Evolutionary conservation across 805 yeast genomes (phyloP).

Genomic region (Starmerella bombi): DNA sequence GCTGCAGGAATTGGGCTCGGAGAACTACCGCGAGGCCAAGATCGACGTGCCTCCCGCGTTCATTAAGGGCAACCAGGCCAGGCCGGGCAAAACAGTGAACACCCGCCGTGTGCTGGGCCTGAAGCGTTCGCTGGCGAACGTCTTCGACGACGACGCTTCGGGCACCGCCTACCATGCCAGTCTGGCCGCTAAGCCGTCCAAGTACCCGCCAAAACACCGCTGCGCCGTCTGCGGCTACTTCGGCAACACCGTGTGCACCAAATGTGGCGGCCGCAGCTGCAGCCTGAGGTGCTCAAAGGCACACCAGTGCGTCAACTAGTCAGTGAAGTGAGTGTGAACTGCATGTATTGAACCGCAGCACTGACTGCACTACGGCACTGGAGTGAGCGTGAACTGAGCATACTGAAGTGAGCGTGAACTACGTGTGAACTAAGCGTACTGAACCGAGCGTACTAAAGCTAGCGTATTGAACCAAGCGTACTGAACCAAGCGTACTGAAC

Average conservation of each 20-base stretch:
- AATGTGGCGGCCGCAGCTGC: conserved; percentile 30
- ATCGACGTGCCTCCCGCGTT: conserved; percentile 21
- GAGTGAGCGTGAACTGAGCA: too few species aligned
- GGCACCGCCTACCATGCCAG: conserved; percentile 24
- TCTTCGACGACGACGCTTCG: conserved; percentile 31
- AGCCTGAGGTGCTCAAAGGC: conserved; percentile 27
- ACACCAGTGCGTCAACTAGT: conserved; percentile 18
- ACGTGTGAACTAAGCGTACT: too few species aligned
- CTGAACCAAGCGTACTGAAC: too few species aligned
- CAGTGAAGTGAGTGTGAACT: neutral
- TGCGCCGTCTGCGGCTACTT: conserved; percentile 33
- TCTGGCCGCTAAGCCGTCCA: conserved; percentile 27
- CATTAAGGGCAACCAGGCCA: conserved; percentile 18
- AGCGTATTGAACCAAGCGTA: too few species aligned
- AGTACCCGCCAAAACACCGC: conserved; percentile 27
- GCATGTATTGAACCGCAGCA: too few species aligned
- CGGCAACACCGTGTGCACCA: conserved; percentile 26
- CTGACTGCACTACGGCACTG: too few species aligned
- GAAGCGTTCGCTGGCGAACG: conserved; percentile 29
- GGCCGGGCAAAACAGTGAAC: conserved; percentile 24
- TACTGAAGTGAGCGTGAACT: too few species aligned
- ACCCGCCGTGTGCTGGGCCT: conserved; percentile 30
- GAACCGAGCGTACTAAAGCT: too few species aligned
- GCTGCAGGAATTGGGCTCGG: conserved; percentile 18
- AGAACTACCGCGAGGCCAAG: conserved; percentile 19